Conservation (phyloP, 2,329 filamentous ascomycete genomes). For the Metarhizium brunneum region DNA sequence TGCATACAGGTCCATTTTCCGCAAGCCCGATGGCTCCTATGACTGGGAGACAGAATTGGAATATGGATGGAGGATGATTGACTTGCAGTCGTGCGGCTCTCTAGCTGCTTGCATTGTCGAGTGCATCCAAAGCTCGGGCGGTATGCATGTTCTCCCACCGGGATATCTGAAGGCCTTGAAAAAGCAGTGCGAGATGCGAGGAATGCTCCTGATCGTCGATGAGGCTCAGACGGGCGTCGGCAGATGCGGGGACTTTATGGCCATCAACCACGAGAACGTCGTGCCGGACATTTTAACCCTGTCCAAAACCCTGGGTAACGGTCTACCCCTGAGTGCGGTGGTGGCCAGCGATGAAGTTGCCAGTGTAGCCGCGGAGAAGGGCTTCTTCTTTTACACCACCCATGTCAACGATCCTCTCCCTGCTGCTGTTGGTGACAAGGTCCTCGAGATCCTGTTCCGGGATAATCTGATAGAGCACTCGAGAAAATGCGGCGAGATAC, state of each 20-base stretch:
- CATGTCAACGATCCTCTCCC: constrained; percentile 54
- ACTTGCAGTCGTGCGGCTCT: constrained; percentile 49
- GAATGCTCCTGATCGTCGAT: constrained; percentile 53
- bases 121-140: constrained; percentile 48
- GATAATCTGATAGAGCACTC: constrained; percentile 42
- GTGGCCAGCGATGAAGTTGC: constrained; percentile 46
- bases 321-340: constrained; percentile 49
- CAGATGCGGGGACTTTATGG: constrained; percentile 48
- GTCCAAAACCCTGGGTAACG: constrained; percentile 52
- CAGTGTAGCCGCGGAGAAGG: constrained; percentile 33
- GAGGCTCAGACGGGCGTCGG: constrained; percentile 54
- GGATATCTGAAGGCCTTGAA: constrained; percentile 51
- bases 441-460: constrained; percentile 50
- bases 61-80: constrained; percentile 51
- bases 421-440: constrained; percentile 50
- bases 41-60: constrained; percentile 54
- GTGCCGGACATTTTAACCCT: constrained; percentile 51
- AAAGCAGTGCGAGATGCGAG: constrained; percentile 42
- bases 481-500: constrained; percentile 29
- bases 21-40: constrained; percentile 46
- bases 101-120: constrained; percentile 57
- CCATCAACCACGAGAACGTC: constrained; percentile 43
- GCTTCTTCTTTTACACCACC: constrained; percentile 50
- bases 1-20: constrained; percentile 50
- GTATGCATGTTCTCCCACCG: constrained; percentile 48